Evolutionary conservation across 164 flowering plant genomes (phyloP).

Genomic region (Dillenia turbinata): DNA sequence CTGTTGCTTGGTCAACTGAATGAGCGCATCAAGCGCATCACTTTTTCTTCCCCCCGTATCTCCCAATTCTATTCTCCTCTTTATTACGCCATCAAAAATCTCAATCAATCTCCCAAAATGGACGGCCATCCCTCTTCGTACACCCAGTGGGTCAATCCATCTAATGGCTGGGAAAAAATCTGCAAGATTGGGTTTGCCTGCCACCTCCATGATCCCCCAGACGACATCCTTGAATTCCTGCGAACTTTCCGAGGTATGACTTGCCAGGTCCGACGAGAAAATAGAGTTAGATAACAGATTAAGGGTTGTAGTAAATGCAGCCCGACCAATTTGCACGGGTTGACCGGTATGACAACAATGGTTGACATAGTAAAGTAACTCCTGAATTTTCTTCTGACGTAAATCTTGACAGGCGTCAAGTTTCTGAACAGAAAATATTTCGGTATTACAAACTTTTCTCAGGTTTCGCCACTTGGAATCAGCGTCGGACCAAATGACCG

Average conservation of each 20-base stretch:
- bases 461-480: conserved; percentile 15
- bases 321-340: conserved; percentile 15
- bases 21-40: conserved; percentile 10
- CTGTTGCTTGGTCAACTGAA: conserved; percentile 2
- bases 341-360: background rate
- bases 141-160: conserved; percentile 11
- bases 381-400: conserved; percentile 18
- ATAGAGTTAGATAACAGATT: conserved; percentile 19
- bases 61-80: background rate
- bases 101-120: background rate
- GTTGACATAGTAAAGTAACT: conserved; percentile 12
- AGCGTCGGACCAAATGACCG: conserved; percentile 16
- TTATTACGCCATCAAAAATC: conserved; percentile 17
- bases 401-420: conserved; percentile 19
- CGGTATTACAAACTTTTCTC: conserved; percentile 7
- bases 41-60: background rate
- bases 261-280: conserved; percentile 18
- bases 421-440: conserved; percentile 15
- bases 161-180: conserved; percentile 16
- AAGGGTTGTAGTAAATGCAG: conserved; percentile 9
- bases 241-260: conserved; percentile 8
- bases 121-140: background rate
- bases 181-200: conserved; percentile 16
- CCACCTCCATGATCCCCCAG: conserved; percentile 9
- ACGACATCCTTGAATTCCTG: conserved; percentile 18